phyloP scores from a whole-genome alignment of 805 yeast species.

The Helenozyma rhizophorensis region DNA sequence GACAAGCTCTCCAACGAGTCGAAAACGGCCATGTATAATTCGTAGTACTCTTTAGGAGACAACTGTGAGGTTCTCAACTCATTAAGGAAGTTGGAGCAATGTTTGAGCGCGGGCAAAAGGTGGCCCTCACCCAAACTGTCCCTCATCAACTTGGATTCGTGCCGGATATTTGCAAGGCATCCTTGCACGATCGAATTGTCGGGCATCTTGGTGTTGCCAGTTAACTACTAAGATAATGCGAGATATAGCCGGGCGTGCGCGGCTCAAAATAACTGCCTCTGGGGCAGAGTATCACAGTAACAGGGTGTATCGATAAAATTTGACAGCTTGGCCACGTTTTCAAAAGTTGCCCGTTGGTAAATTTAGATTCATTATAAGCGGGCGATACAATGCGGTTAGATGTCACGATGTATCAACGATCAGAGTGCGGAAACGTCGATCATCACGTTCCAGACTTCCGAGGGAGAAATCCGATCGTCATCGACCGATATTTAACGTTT shows the following conservation, averaged over 20 bases:
- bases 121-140: conserved; percentile 61
- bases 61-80: conserved; percentile 74
- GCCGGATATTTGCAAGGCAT: conserved; percentile 46
- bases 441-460: too few species aligned
- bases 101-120: conserved; percentile 83
- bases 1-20: conserved; percentile 75
- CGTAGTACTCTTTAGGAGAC: conserved; percentile 91
- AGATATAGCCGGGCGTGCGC: too few species aligned
- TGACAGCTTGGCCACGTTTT: too few species aligned
- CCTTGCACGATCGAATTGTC: conserved; percentile 11
- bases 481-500: too few species aligned
- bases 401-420: too few species aligned
- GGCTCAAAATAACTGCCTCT: background rate
- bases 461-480: too few species aligned
- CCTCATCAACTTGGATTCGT: conserved; percentile 73
- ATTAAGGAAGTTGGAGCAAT: conserved; percentile 74
- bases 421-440: too few species aligned
- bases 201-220: conserved; percentile 5
- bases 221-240: background rate
- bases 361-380: too few species aligned
- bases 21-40: conserved; percentile 75
- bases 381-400: too few species aligned
- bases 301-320: too few species aligned
- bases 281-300: background rate
- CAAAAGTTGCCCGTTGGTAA: too few species aligned